Conservation (phyloP, 257 asterid species). For the Nicotiana otophora region DNA sequence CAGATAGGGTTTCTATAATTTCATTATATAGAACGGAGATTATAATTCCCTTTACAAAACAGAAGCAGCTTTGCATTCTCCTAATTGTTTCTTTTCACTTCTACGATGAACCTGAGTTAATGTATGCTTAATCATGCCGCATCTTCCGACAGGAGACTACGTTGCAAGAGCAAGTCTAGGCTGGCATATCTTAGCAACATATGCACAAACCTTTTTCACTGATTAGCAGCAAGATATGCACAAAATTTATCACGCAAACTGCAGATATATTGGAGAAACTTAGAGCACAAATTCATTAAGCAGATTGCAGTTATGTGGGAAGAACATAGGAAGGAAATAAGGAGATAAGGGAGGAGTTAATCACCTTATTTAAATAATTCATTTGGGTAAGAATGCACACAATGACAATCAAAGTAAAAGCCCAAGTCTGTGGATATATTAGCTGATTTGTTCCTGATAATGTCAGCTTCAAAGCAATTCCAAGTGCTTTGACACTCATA, state of each 20-base stretch:
- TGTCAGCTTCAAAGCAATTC: constrained; percentile 85
- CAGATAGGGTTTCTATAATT: no score
- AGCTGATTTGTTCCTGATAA: constrained; percentile 49
- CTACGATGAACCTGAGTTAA: background rate
- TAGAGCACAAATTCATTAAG: background rate
- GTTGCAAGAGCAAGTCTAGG: background rate
- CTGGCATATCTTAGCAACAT: background rate
- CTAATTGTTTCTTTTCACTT: background rate
- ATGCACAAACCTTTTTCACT: background rate
- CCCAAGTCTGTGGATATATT: constrained; percentile 58
- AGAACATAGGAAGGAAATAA: background rate
- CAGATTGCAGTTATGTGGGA: background rate
- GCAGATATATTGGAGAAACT: background rate
- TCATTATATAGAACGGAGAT: no score
- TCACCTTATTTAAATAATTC: constrained; percentile 84
- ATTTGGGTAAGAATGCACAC: constrained; percentile 73
- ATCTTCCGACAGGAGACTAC: background rate
- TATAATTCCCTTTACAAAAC: no score
- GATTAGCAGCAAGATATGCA: background rate
- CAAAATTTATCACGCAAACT: background rate
- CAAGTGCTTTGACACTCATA: constrained; percentile 90
- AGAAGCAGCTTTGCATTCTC: background rate
- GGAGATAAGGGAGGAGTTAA: background rate
- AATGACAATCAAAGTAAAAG: constrained; percentile 54
- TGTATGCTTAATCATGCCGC: background rate